Conservation (phyloP, 345 rosid species). For the Moricandia arvensis region DNA sequence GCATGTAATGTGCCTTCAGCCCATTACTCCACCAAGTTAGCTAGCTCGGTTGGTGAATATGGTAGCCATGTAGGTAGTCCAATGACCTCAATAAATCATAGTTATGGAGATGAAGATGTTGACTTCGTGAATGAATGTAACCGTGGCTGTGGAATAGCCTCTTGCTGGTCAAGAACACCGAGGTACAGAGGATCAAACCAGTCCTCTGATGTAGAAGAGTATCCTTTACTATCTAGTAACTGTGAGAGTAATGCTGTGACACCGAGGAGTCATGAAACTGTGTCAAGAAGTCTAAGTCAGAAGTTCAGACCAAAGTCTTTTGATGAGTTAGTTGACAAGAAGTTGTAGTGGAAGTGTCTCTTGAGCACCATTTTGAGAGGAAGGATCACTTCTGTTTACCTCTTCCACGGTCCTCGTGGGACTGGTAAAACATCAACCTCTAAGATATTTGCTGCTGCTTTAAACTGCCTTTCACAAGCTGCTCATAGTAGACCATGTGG, state of each 20-base stretch:
- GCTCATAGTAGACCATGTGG: conserved; percentile 83
- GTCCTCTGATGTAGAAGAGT: conserved; percentile 66
- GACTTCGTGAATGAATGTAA: conserved; percentile 41
- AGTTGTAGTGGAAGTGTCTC: conserved; percentile 70
- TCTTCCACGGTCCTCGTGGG: conserved; percentile 94
- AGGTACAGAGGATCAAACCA: conserved; percentile 60
- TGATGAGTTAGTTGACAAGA: conserved; percentile 83
- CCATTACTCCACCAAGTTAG: not conserved
- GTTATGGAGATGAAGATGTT: conserved; percentile 58
- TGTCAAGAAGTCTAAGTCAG: conserved; percentile 65
- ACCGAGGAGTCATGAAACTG: conserved; percentile 43
- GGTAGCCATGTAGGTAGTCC: conserved; percentile 58
- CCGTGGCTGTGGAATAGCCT: conserved; percentile 66
- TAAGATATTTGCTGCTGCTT: conserved; percentile 84
- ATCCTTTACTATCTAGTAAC: conserved; percentile 58
- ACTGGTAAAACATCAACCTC: conserved; percentile 92
- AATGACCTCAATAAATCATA: conserved; percentile 45
- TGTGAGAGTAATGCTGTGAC: conserved; percentile 23
- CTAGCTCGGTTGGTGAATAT: conserved; percentile 52
- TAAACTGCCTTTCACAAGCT: conserved; percentile 75
- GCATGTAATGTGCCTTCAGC: not conserved
- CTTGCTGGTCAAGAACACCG: conserved; percentile 91
- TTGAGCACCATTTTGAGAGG: conserved; percentile 75
- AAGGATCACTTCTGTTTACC: conserved; percentile 70
- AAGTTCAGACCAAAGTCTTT: conserved; percentile 78